Base-by-base conservation (phyloP, 2,329 filamentous ascomycete species). In the Paracoccidioides lutzii region DNA sequence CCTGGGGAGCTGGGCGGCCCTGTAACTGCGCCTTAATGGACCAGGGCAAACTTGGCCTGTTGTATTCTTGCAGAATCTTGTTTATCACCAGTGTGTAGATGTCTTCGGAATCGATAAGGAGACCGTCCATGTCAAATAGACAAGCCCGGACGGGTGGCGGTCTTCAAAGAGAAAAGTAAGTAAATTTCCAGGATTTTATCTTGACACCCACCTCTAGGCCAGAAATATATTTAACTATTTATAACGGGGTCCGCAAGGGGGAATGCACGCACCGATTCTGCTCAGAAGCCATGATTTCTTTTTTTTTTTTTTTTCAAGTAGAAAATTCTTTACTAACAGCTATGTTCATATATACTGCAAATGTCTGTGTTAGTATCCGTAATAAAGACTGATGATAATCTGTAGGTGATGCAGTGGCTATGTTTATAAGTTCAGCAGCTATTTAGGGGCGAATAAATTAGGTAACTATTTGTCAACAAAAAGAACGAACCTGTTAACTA, bases 71-170 rank as follows among this genome's bases (percentile, higher is more conserved):
- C 42, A 98, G 83, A 41, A 97, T 80, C 30, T 82, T 76, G 73
- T 98, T 96, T 59, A 90, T 86, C 71, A 87, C 86, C 32, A 81
- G 69, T 0, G 89, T 93, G 76, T 97, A 97, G 57, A 82, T 76
- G 67, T 97, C 93, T 76, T 97, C 93, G 38, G 88, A 90, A 72
- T 97, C 84, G 67, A 98, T 87, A 22, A 98, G 81, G 40, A 98
- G 84, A 58, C 93, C 93, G 72, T 98, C 93, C 90, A 97, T 96
- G 76, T 98, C 93, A 71, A 98, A 97, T 61, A 98, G 84, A 72
- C 90, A 96, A 63, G 91, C 93, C 63, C 90, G 81, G 57, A 97
- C 79, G 49, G 85, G 83, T 22, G 88, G 86, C 70, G 90, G 84
- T 67, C 85, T 88, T 65, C 33, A 51, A 38, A 28, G 35, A 49